Evolutionary conservation across 129 eudicot species (phyloP).

Genomic region (Rutidosis leptorrhynchoides): DNA sequence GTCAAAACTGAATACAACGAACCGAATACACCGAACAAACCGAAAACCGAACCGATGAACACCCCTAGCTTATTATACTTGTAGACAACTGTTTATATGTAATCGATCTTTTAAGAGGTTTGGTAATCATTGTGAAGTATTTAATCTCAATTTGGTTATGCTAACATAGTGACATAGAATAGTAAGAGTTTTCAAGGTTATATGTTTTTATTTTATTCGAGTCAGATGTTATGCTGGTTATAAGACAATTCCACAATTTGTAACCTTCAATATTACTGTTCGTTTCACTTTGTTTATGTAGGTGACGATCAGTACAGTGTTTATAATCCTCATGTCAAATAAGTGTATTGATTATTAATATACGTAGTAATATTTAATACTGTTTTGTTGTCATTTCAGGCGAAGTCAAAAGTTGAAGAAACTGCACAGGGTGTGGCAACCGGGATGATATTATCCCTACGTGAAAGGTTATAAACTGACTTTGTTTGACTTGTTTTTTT

Average conservation of each 20-base stretch:
- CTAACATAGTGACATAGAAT: neutral
- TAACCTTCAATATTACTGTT: neutral
- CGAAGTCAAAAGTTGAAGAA: constrained; percentile 59
- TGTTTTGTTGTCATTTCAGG: constrained; percentile 35
- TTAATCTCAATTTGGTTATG: neutral
- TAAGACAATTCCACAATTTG: neutral
- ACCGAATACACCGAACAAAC: too few relatives aligned
- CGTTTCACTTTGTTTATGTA: neutral
- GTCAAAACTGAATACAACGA: too few relatives aligned
- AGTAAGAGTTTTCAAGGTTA: neutral
- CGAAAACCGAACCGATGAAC: too few relatives aligned
- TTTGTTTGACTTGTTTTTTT: neutral
- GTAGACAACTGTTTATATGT: neutral
- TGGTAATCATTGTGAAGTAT: constrained; percentile 4
- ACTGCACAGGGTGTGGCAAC: constrained; percentile 89
- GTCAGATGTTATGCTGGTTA: neutral
- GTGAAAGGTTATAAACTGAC: constrained; percentile 58
- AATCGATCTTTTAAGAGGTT: neutral
- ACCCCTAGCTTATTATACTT: neutral
- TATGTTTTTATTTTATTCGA: neutral
- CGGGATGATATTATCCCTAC: constrained; percentile 79
- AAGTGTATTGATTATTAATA: neutral
- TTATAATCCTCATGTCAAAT: neutral
- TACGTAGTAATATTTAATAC: neutral
- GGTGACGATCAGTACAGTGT: neutral